Evolutionary conservation across 805 yeast species (phyloP).

Genomic region (Ogataea zsoltii): DNA sequence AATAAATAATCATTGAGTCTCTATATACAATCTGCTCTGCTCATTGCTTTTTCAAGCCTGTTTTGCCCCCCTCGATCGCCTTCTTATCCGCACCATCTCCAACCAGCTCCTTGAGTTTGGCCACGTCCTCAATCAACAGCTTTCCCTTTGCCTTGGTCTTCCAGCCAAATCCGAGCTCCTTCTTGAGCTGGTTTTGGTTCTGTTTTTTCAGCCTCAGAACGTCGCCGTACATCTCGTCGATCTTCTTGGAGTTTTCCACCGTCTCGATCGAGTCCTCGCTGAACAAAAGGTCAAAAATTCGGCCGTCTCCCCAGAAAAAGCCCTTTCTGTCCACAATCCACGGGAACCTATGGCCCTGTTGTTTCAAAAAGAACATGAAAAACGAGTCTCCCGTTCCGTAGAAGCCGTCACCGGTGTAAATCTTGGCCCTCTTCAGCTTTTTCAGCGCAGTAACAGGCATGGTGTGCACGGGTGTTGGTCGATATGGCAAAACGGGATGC

Average conservation of each 20-base stretch:
- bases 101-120: slow-evolving; percentile 28
- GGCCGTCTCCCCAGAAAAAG: slow-evolving; percentile 91
- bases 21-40: neutral
- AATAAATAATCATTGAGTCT: neutral
- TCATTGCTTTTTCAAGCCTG: neutral
- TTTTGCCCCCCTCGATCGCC: slow-evolving; percentile 1
- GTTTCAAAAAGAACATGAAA: slow-evolving; percentile 72
- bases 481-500: slow-evolving; percentile 74
- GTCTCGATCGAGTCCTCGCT: slow-evolving; percentile 77
- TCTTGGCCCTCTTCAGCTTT: slow-evolving; percentile 61
- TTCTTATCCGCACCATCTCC: slow-evolving; percentile 3
- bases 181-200: slow-evolving; percentile 50
- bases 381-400: slow-evolving; percentile 80
- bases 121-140: slow-evolving; percentile 44
- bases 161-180: slow-evolving; percentile 63
- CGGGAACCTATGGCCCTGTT: slow-evolving; percentile 52
- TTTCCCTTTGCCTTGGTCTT: slow-evolving; percentile 49
- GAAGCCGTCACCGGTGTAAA: slow-evolving; percentile 86
- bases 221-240: slow-evolving; percentile 34
- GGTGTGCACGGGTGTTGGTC: slow-evolving; percentile 73
- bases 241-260: slow-evolving; percentile 54
- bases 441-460: slow-evolving; percentile 57
- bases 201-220: slow-evolving; percentile 42
- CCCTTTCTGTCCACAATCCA: slow-evolving; percentile 86
- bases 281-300: slow-evolving; percentile 78